These are phyloP conservation scores for Melampsora americana DNA, from an alignment of 1,284 basidiomycete species.

Conservation along the genomic window DNA sequence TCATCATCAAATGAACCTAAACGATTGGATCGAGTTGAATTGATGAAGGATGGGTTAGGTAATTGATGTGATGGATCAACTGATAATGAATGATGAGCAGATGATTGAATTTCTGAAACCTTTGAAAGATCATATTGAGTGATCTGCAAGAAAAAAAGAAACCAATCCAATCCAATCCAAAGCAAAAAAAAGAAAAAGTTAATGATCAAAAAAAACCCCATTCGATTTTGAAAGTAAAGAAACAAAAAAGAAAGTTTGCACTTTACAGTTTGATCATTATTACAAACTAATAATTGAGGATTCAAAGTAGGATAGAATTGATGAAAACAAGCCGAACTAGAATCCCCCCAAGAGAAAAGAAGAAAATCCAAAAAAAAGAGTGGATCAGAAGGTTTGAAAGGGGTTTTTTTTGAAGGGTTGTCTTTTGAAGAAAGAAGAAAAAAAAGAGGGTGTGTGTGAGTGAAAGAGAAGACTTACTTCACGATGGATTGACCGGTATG, in stretches of 20 bases:
- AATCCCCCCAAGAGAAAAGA: not conserved
- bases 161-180: too few relatives aligned
- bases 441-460: slow-evolving; percentile 5
- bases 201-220: too few relatives aligned
- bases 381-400: not conserved
- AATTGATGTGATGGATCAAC: slow-evolving; percentile 23
- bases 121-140: slow-evolving; percentile 41
- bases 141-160: slow-evolving; percentile 24
- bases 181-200: slow-evolving; percentile 3
- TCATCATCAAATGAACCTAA: not conserved
- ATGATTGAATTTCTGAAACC: slow-evolving; percentile 30
- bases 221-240: too few relatives aligned
- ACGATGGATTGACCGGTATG: slow-evolving; percentile 39
- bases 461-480: slow-evolving; percentile 35
- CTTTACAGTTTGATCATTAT: slow-evolving; percentile 42
- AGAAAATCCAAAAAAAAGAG: not conserved
- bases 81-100: slow-evolving; percentile 22
- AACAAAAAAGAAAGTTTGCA: too few relatives aligned
- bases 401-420: not conserved
- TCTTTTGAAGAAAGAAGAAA: too few relatives aligned
- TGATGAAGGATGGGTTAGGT: not conserved
- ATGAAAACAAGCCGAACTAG: slow-evolving; percentile 42
- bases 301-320: slow-evolving; percentile 12
- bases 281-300: slow-evolving; percentile 39
- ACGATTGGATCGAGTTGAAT: slow-evolving; percentile 1